phyloP scores from a whole-genome alignment of 805 yeast genomes.

The Kluyveromyces aestuarii region DNA sequence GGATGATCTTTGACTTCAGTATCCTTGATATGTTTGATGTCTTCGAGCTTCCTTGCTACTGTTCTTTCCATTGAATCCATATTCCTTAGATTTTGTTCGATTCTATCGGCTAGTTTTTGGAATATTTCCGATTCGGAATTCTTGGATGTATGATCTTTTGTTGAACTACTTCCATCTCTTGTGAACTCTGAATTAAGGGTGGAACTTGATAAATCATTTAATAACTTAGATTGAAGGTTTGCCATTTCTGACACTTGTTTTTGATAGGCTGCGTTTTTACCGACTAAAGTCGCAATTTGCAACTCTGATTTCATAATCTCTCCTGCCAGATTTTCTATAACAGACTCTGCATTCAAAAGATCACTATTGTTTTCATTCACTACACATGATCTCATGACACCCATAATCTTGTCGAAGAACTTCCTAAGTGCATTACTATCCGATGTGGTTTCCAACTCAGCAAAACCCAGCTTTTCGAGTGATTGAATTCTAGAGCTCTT shows the following conservation, averaged over 20 bases:
- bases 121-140: not conserved
- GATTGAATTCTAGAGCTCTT: not conserved
- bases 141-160: not conserved
- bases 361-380: not conserved
- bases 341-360: not conserved
- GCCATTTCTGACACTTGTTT: conserved; percentile 3
- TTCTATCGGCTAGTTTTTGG: not conserved
- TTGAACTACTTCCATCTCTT: not conserved
- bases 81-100: not conserved
- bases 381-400: not conserved
- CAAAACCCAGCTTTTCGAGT: not conserved
- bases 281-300: conserved; percentile 12
- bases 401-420: not conserved
- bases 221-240: not conserved
- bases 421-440: not conserved
- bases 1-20: not conserved
- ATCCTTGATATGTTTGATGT: not conserved
- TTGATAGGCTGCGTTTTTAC: conserved; percentile 6
- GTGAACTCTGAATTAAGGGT: not conserved
- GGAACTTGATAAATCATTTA: not conserved
- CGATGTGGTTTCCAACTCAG: not conserved
- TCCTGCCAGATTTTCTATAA: conserved; percentile 6
- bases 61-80: not conserved
- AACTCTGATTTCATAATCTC: conserved; percentile 17
- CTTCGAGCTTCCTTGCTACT: not conserved